phyloP scores from a whole-genome alignment of 352 stramenopile genomes.

The Phytophthora rubi region DNA sequence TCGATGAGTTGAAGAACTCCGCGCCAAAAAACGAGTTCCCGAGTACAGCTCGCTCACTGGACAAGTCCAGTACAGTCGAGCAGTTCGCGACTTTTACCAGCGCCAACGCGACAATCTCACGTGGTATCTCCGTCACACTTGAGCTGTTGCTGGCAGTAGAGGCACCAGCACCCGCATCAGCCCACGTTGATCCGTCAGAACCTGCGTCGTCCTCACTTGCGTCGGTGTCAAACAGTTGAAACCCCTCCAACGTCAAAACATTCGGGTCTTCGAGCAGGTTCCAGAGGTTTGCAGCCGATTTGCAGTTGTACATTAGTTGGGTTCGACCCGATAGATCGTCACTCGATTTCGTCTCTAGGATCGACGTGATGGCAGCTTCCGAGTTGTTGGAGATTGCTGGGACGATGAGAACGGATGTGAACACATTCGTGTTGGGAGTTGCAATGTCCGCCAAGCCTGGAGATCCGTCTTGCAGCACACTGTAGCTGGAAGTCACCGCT shows the following conservation, averaged over 20 bases:
- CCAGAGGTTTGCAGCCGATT: neutral
- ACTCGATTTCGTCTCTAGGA: neutral
- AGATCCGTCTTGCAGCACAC: conserved; percentile 1
- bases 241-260: neutral
- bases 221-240: neutral
- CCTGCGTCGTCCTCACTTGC: neutral
- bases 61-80: neutral
- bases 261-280: neutral
- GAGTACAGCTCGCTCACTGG: neutral
- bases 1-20: neutral
- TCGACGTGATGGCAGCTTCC: neutral
- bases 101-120: neutral
- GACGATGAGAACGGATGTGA: conserved; percentile 2
- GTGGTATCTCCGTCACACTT: neutral
- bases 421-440: neutral
- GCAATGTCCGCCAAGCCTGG: neutral
- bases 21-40: conserved; percentile 5
- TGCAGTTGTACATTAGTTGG: neutral
- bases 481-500: conserved; percentile 10
- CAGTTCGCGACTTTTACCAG: neutral
- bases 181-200: neutral
- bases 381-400: neutral
- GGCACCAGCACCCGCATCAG: neutral
- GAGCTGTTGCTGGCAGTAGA: neutral
- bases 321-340: neutral